Evolutionary conservation across 2,329 filamentous ascomycete genomes (phyloP), one percentile per base, ranked within the genome.

Genomic region (Nothopassalora personata): DNA sequence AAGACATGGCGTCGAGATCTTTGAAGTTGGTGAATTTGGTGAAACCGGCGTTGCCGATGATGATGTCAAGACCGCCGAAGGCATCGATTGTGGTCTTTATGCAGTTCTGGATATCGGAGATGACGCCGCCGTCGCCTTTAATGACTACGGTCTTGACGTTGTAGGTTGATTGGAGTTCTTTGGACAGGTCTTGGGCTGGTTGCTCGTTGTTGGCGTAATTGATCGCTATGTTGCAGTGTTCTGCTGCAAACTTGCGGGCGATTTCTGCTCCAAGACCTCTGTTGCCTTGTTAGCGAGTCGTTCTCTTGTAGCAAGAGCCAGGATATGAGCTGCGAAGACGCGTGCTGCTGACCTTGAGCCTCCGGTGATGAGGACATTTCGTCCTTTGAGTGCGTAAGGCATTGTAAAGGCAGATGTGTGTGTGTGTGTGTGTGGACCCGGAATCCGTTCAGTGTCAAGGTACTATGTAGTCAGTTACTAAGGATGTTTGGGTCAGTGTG

Each of bases 21-120:
- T 71, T 75, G 68, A 85, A 87, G 2, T 76, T 74, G 28, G 79
- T 76, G 63, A 86, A 81, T 61, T 81, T 81, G 0, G 85, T 87
- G 81, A 83, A 87, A 27, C 84, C 85, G 18, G 87, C 88, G 72
- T 94, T 94, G 2, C 87, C 88, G 67, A 93, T 83, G 49, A 94
- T 78, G 45, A 91, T 80, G 74, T 94, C 89, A n/a, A 94, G 72
- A 1, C 86, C 84, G 4, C 86, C 88, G 63, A 90, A 79, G n/a
- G 73, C 74, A 28, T 80, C 74, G 51, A 86, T 78, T 1, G 84
- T 81, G 48, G 86, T 80, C 18, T 80, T 73, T 0, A 92, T 83
- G 0, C 86, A 79, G 0, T 77, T 76, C 52, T 77, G 72, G 62
- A 89, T 83, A 28, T 88, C 87, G 1, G 75, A 72, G 34, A 83